Evolutionary conservation across 768 basidiomycete species (phyloP).

Genomic region (Tylopilus vinaceipallidus): DNA sequence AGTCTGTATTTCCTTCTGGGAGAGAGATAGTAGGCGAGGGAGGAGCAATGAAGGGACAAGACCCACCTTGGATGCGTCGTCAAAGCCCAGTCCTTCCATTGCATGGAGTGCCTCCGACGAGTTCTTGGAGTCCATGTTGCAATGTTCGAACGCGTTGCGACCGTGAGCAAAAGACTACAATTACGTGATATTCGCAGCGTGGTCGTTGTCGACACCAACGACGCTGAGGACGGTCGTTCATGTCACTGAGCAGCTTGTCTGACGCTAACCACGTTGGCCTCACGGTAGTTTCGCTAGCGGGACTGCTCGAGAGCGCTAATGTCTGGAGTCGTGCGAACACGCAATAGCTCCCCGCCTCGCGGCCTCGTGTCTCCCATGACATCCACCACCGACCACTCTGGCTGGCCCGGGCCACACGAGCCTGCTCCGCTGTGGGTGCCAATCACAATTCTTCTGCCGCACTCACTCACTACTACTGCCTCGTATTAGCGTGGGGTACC

Average conservation of each 20-base stretch:
- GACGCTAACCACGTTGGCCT: constrained; percentile 1
- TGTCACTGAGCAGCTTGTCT: constrained; percentile 1
- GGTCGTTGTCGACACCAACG: constrained; percentile 13
- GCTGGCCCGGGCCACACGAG: constrained; percentile 52
- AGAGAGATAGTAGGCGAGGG: constrained; percentile 1
- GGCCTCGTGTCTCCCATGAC: constrained; percentile 44
- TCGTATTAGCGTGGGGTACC: constrained; percentile 53
- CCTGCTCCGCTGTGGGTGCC: constrained; percentile 51
- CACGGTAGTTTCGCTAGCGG: not conserved
- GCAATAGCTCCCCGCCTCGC: constrained; percentile 29
- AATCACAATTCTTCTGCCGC: constrained; percentile 8
- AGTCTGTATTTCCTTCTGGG: constrained; percentile 75
- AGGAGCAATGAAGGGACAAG: not conserved
- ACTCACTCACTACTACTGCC: constrained; percentile 11
- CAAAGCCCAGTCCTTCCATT: constrained; percentile 51
- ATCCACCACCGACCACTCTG: constrained; percentile 38
- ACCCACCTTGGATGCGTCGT: constrained; percentile 72
- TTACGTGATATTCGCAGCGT: constrained; percentile 21
- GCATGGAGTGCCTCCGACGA: constrained; percentile 22
- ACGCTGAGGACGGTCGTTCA: constrained; percentile 5
- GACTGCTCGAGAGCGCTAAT: constrained; percentile 16
- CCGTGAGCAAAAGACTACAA: constrained; percentile 25
- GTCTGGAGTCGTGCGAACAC: constrained; percentile 30
- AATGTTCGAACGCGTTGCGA: not conserved
- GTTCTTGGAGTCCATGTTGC: constrained; percentile 25